These are phyloP conservation scores for Talinum fruticosum DNA, from an alignment of 148 eudicot species.

Conservation along the genomic window DNA sequence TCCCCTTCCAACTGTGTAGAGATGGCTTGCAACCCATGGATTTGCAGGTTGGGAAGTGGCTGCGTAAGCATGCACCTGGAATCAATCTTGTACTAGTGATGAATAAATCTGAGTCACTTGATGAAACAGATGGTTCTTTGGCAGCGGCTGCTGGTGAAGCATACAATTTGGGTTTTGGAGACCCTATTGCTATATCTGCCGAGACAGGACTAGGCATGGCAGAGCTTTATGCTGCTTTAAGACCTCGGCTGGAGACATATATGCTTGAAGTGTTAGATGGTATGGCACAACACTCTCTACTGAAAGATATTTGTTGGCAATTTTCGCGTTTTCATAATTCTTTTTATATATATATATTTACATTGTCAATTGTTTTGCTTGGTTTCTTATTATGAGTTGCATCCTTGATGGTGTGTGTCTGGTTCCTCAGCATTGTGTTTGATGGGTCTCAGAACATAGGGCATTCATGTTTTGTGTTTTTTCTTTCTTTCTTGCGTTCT, in stretches of 20 bases:
- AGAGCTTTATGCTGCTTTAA: constrained; percentile 59
- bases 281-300: constrained; percentile 19
- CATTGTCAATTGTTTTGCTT: no score
- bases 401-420: no score
- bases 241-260: constrained; percentile 65
- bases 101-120: constrained; percentile 93
- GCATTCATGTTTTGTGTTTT: no score
- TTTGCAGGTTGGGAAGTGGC: constrained; percentile 97
- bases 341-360: not conserved
- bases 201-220: constrained; percentile 94
- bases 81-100: constrained; percentile 74
- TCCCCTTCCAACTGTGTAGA: constrained; percentile 37
- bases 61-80: constrained; percentile 75
- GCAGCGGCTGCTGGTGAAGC: constrained; percentile 90
- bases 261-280: constrained; percentile 50
- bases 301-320: not conserved
- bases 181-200: constrained; percentile 91
- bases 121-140: constrained; percentile 69
- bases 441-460: no score
- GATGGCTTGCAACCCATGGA: constrained; percentile 97
- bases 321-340: not conserved
- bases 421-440: no score
- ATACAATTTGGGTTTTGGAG: constrained; percentile 84
- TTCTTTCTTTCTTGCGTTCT: no score
- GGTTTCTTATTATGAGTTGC: no score